A percentile compares a stretch with the other conserved stretches of the same genome.
These are phyloP conservation scores for Filobasidium wieringae DNA, from an alignment of 768 basidiomycete genomes.

Conservation along the genomic window DNA sequence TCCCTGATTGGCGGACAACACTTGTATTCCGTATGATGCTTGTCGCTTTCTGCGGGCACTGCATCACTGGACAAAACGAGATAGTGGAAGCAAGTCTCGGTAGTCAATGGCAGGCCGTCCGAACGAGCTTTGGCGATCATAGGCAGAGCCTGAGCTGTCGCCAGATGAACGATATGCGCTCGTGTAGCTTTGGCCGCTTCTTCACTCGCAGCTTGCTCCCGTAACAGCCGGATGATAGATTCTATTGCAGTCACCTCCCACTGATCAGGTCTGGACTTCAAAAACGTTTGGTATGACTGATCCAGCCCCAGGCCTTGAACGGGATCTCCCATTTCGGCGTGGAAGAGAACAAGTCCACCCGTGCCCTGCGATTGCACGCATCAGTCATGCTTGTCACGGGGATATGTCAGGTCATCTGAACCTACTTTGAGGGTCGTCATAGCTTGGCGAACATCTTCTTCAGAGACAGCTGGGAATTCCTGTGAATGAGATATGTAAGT, in stretches of 20 bases:
- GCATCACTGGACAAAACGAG: conserved; percentile 60
- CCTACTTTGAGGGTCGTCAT: conserved; percentile 65
- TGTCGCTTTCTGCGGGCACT: conserved; percentile 49
- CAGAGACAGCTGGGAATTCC: conserved; percentile 86
- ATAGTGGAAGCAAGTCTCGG: conserved; percentile 98
- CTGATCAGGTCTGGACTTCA: conserved; percentile 66
- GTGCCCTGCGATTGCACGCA: conserved; percentile 44
- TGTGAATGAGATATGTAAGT: conserved; percentile 27
- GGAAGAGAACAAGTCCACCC: conserved; percentile 68
- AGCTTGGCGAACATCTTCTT: conserved; percentile 54
- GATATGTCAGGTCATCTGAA: neutral
- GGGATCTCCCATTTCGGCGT: conserved; percentile 60
- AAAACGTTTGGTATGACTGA: conserved; percentile 65
- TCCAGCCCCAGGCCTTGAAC: conserved; percentile 30
- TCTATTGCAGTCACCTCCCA: conserved; percentile 73
- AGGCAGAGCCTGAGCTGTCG: conserved; percentile 69
- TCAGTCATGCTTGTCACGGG: neutral
- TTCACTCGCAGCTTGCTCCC: neutral
- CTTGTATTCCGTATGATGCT: conserved; percentile 62
- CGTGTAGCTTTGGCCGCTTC: conserved; percentile 33
- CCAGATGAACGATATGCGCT: conserved; percentile 92
- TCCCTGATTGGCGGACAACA: conserved; percentile 90
- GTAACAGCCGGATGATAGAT: conserved; percentile 47
- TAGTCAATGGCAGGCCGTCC: conserved; percentile 55
- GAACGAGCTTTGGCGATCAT: conserved; percentile 57